A percentile compares a stretch with the other conserved stretches of the same genome.
These are phyloP conservation scores for Gardenia jasminoides DNA, from an alignment of 257 asterid genomes.

Conservation along the genomic window DNA sequence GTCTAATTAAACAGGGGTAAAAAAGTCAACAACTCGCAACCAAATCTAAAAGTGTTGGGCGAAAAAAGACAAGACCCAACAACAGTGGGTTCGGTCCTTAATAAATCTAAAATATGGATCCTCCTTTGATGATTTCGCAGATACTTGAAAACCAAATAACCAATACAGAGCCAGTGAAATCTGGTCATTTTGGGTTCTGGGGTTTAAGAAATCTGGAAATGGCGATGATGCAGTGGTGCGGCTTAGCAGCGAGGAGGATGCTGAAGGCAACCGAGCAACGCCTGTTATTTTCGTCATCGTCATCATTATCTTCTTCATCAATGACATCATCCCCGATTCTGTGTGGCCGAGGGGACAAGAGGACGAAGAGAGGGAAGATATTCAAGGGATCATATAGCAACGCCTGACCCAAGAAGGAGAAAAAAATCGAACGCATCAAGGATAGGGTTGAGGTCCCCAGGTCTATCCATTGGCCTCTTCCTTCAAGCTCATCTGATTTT, in stretches of 20 bases:
- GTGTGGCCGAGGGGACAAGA: slow-evolving; percentile 88
- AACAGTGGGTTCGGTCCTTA: too few species aligned
- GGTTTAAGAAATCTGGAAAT: slow-evolving; percentile 20
- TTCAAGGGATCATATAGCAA: slow-evolving; percentile 84
- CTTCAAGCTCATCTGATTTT: slow-evolving; percentile 67
- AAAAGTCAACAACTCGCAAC: too few species aligned
- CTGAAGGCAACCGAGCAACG: slow-evolving; percentile 34
- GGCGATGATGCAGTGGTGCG: slow-evolving; percentile 56
- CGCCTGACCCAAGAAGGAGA: slow-evolving; percentile 65
- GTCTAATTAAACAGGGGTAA: too few species aligned
- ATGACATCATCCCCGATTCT: slow-evolving; percentile 42
- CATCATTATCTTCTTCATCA: slow-evolving; percentile 19
- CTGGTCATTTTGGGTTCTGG: too few species aligned
- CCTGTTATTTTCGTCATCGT: slow-evolving; percentile 30
- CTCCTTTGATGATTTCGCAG: too few species aligned
- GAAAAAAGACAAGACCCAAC: too few species aligned
- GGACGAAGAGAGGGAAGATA: slow-evolving; percentile 75
- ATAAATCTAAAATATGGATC: too few species aligned
- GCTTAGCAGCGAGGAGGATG: slow-evolving; percentile 37
- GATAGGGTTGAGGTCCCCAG: slow-evolving; percentile 79
- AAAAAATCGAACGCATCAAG: slow-evolving; percentile 70
- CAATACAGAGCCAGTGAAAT: too few species aligned
- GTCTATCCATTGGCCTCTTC: slow-evolving; percentile 96
- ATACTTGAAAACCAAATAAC: too few species aligned
- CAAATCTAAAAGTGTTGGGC: too few species aligned